These are phyloP conservation scores for Daphne laureola DNA, from an alignment of 441 rosid genomes.

Conservation along the genomic window DNA sequence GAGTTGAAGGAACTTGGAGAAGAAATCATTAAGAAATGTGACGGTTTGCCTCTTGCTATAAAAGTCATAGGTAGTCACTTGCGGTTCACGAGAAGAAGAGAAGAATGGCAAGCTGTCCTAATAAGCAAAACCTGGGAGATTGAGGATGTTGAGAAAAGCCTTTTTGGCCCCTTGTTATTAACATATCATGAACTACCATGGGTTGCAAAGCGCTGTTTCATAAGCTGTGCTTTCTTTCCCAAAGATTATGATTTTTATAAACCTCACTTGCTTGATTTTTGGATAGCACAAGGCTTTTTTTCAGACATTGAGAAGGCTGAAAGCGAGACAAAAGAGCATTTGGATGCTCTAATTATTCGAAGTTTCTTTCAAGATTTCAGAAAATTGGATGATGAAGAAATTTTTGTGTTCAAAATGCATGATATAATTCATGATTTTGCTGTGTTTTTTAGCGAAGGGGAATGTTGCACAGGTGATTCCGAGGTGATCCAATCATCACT, in stretches of 20 bases:
- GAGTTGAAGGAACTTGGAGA: not conserved
- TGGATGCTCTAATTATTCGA: not conserved
- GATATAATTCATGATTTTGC: slow-evolving; percentile 15
- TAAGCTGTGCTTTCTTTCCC: slow-evolving; percentile 12
- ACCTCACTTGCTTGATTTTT: slow-evolving; percentile 6
- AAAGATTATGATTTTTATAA: not conserved
- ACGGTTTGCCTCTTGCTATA: slow-evolving; percentile 11
- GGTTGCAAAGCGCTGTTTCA: slow-evolving; percentile 6
- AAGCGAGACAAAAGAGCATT: slow-evolving; percentile 3
- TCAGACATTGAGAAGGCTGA: not conserved
- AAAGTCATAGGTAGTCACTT: slow-evolving; percentile 4
- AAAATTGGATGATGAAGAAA: not conserved
- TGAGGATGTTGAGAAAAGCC: not conserved
- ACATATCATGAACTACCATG: slow-evolving; percentile 5
- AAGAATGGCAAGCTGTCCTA: slow-evolving; percentile 5
- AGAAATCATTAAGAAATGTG: not conserved
- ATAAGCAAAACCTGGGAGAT: not conserved
- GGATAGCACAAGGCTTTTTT: slow-evolving; percentile 14
- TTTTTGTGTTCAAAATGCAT: slow-evolving; percentile 13
- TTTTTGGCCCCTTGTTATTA: slow-evolving; percentile 2
- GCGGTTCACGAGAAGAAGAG: not conserved
- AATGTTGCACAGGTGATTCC: not conserved
- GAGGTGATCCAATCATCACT: too few species aligned
- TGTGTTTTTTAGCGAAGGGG: not conserved
- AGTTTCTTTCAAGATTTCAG: slow-evolving; percentile 12